Base-by-base conservation (phyloP, 2,329 filamentous ascomycete genomes). In the Lachnellula arida region DNA sequence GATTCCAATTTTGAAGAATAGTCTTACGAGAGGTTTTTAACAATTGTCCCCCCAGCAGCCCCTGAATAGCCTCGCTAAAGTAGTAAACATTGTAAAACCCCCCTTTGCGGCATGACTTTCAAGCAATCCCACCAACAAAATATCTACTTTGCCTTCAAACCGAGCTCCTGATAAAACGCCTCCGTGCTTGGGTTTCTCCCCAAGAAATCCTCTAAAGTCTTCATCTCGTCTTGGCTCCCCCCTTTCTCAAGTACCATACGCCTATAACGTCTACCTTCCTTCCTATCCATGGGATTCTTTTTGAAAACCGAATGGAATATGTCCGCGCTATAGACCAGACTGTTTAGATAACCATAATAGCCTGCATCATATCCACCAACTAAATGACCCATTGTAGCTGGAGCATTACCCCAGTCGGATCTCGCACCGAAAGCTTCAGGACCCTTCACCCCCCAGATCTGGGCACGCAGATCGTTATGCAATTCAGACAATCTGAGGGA, bases 261-360 rank as follows among this genome's bases (percentile, higher is more conserved):
- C 53, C 89, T 80, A 74, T 93, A 94, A 56, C 88, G 75, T 14
- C 89, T 78, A 1, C 89, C 89, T 68, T 91, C 83, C 62, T 80
- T 81, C 34, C 78, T 79, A 70, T 91, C 82, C 88, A 93, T 91
- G 0, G 89, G 89, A 69, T 92, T 78, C 63, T 81, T 77, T 75
- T 87, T 86, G 75, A 94, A 94, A 46, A 88, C 85, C 0, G 81
- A 81, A 73, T 89, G 85, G 77, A 93, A 95, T 88, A 95, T 93
- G 72, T 95, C 89, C 25, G 86, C 81, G 22, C 85, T 89, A 74
- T 92, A 94, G 17, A 94, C 90, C 70, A 90, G 82, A 1, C 86
- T 90, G 60, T 82, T 87, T 35, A 87, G 74, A 68, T 87, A 88
- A 65, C 84, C 84, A 71, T 94, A 94, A 75, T 93, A 93, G 44